Conservation (phyloP, 345 rosid genomes). For the Kernera saxatilis region DNA sequence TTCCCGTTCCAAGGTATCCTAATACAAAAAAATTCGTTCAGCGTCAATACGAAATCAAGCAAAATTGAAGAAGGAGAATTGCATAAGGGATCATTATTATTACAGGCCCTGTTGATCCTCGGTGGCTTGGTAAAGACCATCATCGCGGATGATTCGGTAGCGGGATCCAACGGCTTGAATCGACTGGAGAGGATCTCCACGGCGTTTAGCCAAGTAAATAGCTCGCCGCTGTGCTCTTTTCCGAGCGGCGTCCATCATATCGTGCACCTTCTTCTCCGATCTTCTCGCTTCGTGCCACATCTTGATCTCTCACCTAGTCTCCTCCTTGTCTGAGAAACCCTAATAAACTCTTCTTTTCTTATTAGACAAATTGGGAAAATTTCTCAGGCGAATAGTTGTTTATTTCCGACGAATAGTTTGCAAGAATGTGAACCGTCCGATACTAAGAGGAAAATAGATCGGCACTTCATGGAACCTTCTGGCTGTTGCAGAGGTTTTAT, state of each 20-base stretch:
- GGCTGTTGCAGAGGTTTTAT: neutral
- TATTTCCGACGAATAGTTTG: slow-evolving; percentile 4
- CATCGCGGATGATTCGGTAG: slow-evolving; percentile 71
- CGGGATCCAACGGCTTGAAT: slow-evolving; percentile 75
- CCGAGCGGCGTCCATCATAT: slow-evolving; percentile 99
- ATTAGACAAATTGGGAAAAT: neutral
- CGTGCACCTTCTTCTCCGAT: slow-evolving; percentile 97
- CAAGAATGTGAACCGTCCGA: slow-evolving; percentile 17
- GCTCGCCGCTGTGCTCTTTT: slow-evolving; percentile 94
- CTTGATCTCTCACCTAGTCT: slow-evolving; percentile 16
- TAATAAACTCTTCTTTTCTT: neutral
- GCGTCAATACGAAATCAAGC: neutral
- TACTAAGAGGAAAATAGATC: neutral
- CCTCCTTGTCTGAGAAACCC: slow-evolving; percentile 15
- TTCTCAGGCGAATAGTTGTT: slow-evolving; percentile 5
- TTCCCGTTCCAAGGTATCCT: slow-evolving; percentile 98
- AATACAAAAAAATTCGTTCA: neutral
- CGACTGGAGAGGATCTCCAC: slow-evolving; percentile 94
- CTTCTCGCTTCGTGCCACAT: slow-evolving; percentile 99
- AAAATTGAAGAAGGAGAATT: neutral
- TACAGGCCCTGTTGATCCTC: slow-evolving; percentile 93
- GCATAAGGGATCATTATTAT: neutral
- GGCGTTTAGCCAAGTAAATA: slow-evolving; percentile 75
- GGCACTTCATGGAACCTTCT: neutral
- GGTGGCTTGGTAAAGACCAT: slow-evolving; percentile 81